These are phyloP conservation scores for Ceratobasidium sp. DNA, from an alignment of 1,284 basidiomycete genomes.

Conservation along the genomic window DNA sequence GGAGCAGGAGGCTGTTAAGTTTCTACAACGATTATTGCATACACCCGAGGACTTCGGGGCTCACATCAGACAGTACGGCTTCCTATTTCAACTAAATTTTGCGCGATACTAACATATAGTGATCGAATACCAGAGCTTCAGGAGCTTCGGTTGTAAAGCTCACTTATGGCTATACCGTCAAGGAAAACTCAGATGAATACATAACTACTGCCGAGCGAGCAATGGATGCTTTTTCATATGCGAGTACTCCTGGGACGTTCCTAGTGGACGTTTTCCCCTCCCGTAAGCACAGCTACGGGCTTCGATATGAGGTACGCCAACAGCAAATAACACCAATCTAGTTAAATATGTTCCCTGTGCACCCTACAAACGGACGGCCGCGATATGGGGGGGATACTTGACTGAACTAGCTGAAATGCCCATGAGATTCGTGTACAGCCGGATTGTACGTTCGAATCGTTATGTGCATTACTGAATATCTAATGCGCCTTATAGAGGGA, in stretches of 20 bases:
- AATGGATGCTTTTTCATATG: not conserved
- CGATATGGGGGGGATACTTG: not conserved
- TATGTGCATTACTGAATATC: too few relatives aligned
- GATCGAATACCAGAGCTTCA: not conserved
- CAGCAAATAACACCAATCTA: not conserved
- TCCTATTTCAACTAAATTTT: not conserved
- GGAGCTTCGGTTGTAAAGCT: conserved; percentile 30
- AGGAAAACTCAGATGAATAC: conserved; percentile 21
- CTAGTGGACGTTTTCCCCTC: conserved; percentile 26
- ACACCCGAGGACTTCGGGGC: conserved; percentile 3
- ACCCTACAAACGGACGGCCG: conserved; percentile 1
- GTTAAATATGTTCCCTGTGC: conserved; percentile 34
- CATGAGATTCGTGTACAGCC: conserved; percentile 11
- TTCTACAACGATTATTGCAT: conserved; percentile 6
- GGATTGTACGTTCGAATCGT: conserved; percentile 5
- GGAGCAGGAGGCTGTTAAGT: conserved; percentile 9
- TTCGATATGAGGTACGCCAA: not conserved
- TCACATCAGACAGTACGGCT: conserved; percentile 30
- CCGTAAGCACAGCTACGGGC: not conserved
- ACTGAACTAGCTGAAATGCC: not conserved
- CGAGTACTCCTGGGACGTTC: conserved; percentile 22
- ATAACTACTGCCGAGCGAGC: conserved; percentile 13
- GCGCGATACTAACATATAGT: not conserved
- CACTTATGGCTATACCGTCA: conserved; percentile 31
- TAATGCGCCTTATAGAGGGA: not conserved